phyloP scores from a whole-genome alignment of 352 stramenopile genomes.

The Phytopythium litorale region DNA sequence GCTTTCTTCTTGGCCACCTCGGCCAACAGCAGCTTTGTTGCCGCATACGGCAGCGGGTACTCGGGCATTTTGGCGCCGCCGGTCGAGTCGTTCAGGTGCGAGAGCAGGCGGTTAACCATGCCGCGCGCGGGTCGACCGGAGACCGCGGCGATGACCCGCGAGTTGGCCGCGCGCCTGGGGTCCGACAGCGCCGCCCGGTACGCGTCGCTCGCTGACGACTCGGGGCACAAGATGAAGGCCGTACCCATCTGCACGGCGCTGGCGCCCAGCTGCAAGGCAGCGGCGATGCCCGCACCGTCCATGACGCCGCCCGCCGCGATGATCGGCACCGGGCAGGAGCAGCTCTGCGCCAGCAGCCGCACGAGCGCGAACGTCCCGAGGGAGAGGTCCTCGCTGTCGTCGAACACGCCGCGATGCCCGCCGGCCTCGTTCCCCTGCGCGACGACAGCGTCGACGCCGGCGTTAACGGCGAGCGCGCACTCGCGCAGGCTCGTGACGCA shows the following conservation, averaged over 20 bases:
- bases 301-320: constrained; percentile 60
- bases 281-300: constrained; percentile 33
- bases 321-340: constrained; percentile 26
- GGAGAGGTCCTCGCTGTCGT: constrained; percentile 15
- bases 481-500: constrained; percentile 42
- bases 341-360: constrained; percentile 31
- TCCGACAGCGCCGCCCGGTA: constrained; percentile 25
- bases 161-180: constrained; percentile 13
- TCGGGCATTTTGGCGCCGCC: constrained; percentile 1
- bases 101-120: constrained; percentile 19
- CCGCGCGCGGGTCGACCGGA: constrained; percentile 41
- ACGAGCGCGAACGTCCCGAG: constrained; percentile 47
- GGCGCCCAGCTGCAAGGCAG: constrained; percentile 38
- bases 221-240: constrained; percentile 45
- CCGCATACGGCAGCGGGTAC: constrained; percentile 6
- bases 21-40: constrained; percentile 4
- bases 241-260: constrained; percentile 61
- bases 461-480: constrained; percentile 14
- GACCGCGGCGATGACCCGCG: constrained; percentile 26
- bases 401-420: constrained; percentile 52
- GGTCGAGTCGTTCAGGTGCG: neutral
- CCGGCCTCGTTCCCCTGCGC: constrained; percentile 58
- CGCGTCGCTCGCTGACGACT: constrained; percentile 29
- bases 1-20: neutral
- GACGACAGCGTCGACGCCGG: constrained; percentile 40